Evolutionary conservation across 139 green algal species (phyloP).

Genomic region (Chlamydomonas applanata): DNA sequence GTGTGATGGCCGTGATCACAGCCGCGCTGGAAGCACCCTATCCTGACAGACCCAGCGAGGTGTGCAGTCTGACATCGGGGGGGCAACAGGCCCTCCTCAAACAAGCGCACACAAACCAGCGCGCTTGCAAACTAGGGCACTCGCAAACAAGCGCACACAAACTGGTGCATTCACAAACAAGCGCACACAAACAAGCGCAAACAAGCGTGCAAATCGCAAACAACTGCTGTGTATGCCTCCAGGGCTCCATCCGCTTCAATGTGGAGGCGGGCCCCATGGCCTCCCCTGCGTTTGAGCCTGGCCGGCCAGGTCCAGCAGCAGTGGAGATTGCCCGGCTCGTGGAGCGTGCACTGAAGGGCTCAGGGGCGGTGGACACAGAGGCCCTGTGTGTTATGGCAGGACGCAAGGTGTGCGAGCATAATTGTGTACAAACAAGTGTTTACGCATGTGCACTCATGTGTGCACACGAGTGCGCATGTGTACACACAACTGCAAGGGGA

Average conservation of each 20-base stretch:
- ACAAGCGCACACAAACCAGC: too few relatives aligned
- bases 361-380: conserved; percentile 81
- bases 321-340: conserved; percentile 73
- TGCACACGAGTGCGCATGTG: neutral
- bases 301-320: conserved; percentile 50
- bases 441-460: neutral
- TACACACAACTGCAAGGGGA: too few relatives aligned
- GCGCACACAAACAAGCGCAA: too few relatives aligned
- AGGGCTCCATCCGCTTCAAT: conserved; percentile 74
- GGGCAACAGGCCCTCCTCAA: too few relatives aligned
- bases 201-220: neutral
- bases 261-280: conserved; percentile 82
- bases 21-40: conserved; percentile 70
- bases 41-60: conserved; percentile 60
- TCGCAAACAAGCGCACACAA: too few relatives aligned
- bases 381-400: conserved; percentile 84
- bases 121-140: too few relatives aligned
- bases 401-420: conserved; percentile 50
- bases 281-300: conserved; percentile 63
- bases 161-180: too few relatives aligned
- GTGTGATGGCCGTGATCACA: conserved; percentile 62
- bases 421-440: too few relatives aligned
- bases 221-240: neutral
- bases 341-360: conserved; percentile 72
- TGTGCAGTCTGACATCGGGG: neutral